These are phyloP conservation scores for Juglanconis juglandina DNA, from an alignment of 2,329 filamentous ascomycete genomes.

Conservation along the genomic window DNA sequence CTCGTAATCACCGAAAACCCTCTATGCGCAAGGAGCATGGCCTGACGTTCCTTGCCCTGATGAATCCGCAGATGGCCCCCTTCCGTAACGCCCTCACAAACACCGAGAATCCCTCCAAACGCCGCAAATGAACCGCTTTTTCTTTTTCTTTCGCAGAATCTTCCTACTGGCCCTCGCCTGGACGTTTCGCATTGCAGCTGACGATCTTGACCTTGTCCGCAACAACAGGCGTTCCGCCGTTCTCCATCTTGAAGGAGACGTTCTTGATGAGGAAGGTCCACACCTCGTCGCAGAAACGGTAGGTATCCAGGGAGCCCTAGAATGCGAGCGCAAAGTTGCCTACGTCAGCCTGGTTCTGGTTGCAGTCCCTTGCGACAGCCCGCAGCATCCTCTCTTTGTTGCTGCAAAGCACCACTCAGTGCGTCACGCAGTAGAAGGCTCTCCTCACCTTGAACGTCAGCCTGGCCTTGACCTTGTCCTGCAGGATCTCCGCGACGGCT, in stretches of 20 bases:
- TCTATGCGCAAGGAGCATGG: neutral
- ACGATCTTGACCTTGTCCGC: slow-evolving; percentile 98
- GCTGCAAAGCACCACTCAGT: neutral
- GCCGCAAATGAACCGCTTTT: neutral
- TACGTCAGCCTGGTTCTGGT: slow-evolving; percentile 6
- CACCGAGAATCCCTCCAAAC: neutral
- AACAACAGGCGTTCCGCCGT: slow-evolving; percentile 64
- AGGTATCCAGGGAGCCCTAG: slow-evolving; percentile 93
- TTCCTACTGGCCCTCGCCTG: slow-evolving; percentile 36
- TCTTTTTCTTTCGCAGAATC: neutral
- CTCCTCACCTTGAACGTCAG: slow-evolving; percentile 84
- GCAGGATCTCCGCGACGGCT: slow-evolving; percentile 83
- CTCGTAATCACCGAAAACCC: neutral
- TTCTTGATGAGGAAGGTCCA: slow-evolving; percentile 99
- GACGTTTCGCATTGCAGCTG: slow-evolving; percentile 86
- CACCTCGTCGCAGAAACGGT: slow-evolving; percentile 98
- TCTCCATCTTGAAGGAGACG: slow-evolving; percentile 97
- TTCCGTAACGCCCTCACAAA: neutral
- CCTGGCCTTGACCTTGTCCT: slow-evolving; percentile 87
- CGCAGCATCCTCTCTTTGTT: neutral
- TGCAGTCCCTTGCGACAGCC: neutral
- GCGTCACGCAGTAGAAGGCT: neutral
- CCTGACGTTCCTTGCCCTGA: neutral
- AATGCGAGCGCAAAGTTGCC: slow-evolving; percentile 18
- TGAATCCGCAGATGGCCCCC: neutral